Conservation (phyloP, 2,329 filamentous ascomycete genomes). For the Aspergillus piperis region DNA sequence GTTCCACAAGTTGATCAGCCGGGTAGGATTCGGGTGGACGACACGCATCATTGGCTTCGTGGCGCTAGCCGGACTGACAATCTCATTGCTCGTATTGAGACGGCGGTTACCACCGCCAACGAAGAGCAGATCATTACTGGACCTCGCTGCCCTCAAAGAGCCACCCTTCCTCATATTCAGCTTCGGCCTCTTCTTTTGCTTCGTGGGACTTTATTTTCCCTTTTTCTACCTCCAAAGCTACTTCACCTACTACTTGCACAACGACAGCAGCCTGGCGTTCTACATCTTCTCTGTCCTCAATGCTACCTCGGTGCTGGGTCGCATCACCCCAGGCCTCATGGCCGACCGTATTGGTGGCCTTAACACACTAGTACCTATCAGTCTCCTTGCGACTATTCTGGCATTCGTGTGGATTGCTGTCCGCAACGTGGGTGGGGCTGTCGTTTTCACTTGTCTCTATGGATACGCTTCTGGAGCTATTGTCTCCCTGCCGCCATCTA, state of each 20-base stretch:
- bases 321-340: constrained; percentile 52
- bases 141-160: constrained; percentile 40
- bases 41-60: constrained; percentile 61
- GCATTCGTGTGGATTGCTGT: constrained; percentile 39
- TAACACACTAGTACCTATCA: constrained; percentile 40
- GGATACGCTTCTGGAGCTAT: constrained; percentile 45
- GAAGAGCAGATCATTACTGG: constrained; percentile 34
- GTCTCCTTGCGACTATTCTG: constrained; percentile 30
- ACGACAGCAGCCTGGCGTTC: constrained; percentile 51
- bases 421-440: constrained; percentile 24
- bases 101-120: constrained; percentile 25
- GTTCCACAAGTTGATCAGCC: constrained; percentile 55
- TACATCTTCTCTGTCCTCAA: constrained; percentile 65
- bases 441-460: constrained; percentile 39
- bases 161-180: constrained; percentile 41
- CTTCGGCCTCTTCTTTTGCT: constrained; percentile 44
- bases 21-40: constrained; percentile 59
- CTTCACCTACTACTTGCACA: constrained; percentile 49
- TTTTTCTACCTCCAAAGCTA: constrained; percentile 58
- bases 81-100: neutral
- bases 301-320: constrained; percentile 52
- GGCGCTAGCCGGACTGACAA: constrained; percentile 57
- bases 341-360: constrained; percentile 54
- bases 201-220: constrained; percentile 48
- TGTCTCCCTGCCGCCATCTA: constrained; percentile 41